Evolutionary conservation across 2,329 filamentous ascomycete species (phyloP).

Genomic region (Torrubiellomyces zombiae): DNA sequence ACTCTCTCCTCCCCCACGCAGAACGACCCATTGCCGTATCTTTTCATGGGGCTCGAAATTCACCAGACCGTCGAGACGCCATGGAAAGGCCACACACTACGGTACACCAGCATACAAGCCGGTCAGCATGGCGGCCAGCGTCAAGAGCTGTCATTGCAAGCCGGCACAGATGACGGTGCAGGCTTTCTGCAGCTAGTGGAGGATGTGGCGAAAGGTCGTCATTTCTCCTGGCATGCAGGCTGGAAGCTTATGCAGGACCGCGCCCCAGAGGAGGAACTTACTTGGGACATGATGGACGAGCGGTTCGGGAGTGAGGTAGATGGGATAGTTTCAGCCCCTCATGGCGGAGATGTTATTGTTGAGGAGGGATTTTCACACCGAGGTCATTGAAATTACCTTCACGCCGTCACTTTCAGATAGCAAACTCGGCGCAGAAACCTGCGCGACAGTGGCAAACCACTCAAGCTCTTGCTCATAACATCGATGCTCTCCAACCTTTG

Average conservation of each 20-base stretch:
- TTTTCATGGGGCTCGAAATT: constrained; percentile 35
- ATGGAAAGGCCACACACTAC: constrained; percentile 27
- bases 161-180: constrained; percentile 1
- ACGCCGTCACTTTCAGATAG: too few species aligned
- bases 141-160: constrained; percentile 28
- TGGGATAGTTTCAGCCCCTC: too few species aligned
- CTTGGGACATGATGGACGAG: constrained; percentile 11
- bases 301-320: too few species aligned
- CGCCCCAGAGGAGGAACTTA: constrained; percentile 12
- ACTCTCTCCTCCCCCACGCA: constrained; percentile 9
- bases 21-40: constrained; percentile 12
- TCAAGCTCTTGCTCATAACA: too few species aligned
- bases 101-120: constrained; percentile 34
- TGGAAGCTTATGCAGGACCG: constrained; percentile 11
- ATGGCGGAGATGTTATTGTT: too few species aligned
- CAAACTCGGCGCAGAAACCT: too few species aligned
- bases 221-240: constrained; percentile 20
- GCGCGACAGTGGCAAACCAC: too few species aligned
- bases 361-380: too few species aligned
- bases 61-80: constrained; percentile 26
- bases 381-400: too few species aligned
- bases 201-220: constrained; percentile 13
- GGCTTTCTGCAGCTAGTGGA: constrained; percentile 13
- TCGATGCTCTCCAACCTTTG: too few species aligned
- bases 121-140: constrained; percentile 33